A percentile compares a stretch with the other conserved stretches of the same genome.
Evolutionary conservation across 139 green algal species (phyloP).

Genomic region (Astrephomene gubernaculifera): DNA sequence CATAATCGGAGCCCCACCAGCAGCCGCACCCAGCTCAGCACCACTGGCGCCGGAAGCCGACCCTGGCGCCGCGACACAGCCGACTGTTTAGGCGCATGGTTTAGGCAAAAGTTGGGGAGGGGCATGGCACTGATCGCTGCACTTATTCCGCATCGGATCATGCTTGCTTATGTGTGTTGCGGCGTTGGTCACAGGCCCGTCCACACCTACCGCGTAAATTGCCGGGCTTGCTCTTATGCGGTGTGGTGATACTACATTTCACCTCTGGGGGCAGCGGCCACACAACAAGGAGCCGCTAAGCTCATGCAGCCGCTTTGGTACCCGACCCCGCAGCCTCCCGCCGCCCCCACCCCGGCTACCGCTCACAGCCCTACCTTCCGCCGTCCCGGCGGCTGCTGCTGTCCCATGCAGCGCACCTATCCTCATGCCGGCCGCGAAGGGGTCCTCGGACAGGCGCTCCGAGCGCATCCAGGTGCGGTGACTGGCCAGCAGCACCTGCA

Average conservation of each 20-base stretch:
- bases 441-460: constrained; percentile 55
- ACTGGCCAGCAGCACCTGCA: constrained; percentile 46
- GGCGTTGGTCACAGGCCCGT: too few relatives aligned
- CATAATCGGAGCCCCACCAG: too few relatives aligned
- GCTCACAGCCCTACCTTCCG: neutral
- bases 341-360: neutral
- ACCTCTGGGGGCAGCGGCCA: neutral
- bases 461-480: constrained; percentile 58
- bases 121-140: neutral
- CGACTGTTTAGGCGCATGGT: too few relatives aligned
- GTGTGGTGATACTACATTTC: too few relatives aligned
- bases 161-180: too few relatives aligned
- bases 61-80: too few relatives aligned
- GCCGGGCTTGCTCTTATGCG: neutral
- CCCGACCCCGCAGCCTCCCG: neutral
- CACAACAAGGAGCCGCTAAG: too few relatives aligned
- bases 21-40: too few relatives aligned
- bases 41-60: too few relatives aligned
- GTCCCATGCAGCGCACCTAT: constrained; percentile 20
- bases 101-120: neutral
- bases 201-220: neutral
- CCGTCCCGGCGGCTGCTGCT: neutral
- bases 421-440: constrained; percentile 46
- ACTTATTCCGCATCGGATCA: too few relatives aligned
- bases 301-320: constrained; percentile 1